Percentiles rank a stretch among this genome's conserved stretches.
Conservation (phyloP, 2,329 filamentous ascomycete species). For the Calonectria pseudoreteaudii region DNA sequence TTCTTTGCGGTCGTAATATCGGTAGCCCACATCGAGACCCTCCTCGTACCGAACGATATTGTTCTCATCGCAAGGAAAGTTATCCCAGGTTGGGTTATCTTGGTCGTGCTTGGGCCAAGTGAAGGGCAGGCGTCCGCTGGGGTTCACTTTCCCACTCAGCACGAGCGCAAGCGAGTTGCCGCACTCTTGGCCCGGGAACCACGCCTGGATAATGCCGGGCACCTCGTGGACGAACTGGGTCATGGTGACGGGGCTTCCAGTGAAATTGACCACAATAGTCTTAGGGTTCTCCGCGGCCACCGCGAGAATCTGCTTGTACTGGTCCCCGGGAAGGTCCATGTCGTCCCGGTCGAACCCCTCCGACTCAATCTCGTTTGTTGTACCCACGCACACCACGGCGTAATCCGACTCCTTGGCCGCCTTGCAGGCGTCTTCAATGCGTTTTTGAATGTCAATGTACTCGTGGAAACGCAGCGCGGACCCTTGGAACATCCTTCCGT, state of each 20-base stretch:
- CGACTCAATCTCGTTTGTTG: conserved; percentile 68
- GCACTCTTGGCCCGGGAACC: conserved; percentile 76
- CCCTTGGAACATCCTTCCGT: conserved; percentile 27
- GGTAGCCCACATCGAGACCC: conserved; percentile 24
- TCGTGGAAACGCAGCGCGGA: conserved; percentile 22
- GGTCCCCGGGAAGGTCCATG: conserved; percentile 47
- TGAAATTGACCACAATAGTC: conserved; percentile 70
- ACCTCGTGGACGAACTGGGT: conserved; percentile 66
- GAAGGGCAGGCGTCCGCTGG: conserved; percentile 42
- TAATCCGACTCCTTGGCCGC: neutral
- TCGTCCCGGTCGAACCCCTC: conserved; percentile 20
- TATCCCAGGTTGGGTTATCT: conserved; percentile 10
- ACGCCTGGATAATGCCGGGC: conserved; percentile 70
- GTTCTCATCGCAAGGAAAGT: conserved; percentile 8
- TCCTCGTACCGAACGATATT: conserved; percentile 14
- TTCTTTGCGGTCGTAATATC: conserved; percentile 19
- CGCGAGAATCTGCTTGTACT: conserved; percentile 66
- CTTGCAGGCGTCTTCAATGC: neutral
- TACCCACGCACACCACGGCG: conserved; percentile 18
- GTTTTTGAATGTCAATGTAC: neutral
- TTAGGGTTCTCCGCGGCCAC: conserved; percentile 67
- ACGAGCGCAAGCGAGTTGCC: conserved; percentile 75
- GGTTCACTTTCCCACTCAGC: conserved; percentile 71
- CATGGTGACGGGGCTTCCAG: conserved; percentile 65
- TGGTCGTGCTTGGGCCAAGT: conserved; percentile 19